These are phyloP conservation scores for Nymphaea colorata DNA, from an alignment of 164 flowering plant species.

Conservation along the genomic window DNA sequence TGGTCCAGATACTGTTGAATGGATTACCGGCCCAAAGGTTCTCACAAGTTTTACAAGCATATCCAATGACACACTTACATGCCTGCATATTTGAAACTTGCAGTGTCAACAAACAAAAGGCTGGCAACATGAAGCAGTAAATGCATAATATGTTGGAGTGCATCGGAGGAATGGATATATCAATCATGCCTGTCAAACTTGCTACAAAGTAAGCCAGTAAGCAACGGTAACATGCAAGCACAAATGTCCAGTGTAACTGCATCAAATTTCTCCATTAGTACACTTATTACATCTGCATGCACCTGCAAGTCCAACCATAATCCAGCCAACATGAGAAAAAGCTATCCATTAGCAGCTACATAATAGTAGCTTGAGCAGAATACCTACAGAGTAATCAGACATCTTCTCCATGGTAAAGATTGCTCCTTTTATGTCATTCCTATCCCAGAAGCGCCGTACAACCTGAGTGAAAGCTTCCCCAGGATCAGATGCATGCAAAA, in stretches of 20 bases:
- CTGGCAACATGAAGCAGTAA: not conserved
- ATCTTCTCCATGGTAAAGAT: slow-evolving; percentile 72
- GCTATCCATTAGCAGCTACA: not conserved
- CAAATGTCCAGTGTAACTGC: slow-evolving; percentile 63
- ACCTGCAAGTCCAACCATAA: slow-evolving; percentile 35
- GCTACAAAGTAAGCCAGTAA: slow-evolving; percentile 60
- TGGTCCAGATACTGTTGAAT: slow-evolving; percentile 71
- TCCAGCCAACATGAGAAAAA: not conserved
- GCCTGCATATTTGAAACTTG: slow-evolving; percentile 29
- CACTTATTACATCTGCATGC: slow-evolving; percentile 64
- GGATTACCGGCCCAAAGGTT: slow-evolving; percentile 72
- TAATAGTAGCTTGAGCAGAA: not conserved
- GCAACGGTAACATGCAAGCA: slow-evolving; percentile 69
- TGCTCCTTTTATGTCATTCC: slow-evolving; percentile 70
- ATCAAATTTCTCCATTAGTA: slow-evolving; percentile 56
- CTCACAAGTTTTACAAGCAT: slow-evolving; percentile 80
- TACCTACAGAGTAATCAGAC: slow-evolving; percentile 80
- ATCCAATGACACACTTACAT: slow-evolving; percentile 57
- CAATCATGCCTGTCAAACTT: slow-evolving; percentile 58
- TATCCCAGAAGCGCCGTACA: slow-evolving; percentile 64
- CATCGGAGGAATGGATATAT: not conserved
- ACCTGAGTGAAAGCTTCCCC: slow-evolving; percentile 27
- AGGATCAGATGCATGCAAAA: not conserved
- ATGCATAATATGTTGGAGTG: not conserved
- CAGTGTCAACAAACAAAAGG: not conserved